A percentile compares a stretch with the other conserved stretches of the same genome.
Evolutionary conservation across 169 alveolate genomes (phyloP).

Genomic region (Eimeria necatrix): DNA sequence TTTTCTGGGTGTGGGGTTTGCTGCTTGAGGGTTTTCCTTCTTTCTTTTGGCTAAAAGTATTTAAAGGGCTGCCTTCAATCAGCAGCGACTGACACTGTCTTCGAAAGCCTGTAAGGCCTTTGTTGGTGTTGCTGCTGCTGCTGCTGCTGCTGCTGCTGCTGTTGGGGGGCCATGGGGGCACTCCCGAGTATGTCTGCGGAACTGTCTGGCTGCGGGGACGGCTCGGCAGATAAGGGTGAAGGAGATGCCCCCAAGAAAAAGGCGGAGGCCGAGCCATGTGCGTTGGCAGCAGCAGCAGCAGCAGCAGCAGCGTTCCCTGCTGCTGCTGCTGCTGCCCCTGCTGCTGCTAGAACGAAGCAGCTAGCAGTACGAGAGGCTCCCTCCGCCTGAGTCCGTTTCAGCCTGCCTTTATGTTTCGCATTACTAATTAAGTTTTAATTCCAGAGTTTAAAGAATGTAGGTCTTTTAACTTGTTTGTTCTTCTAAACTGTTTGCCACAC

Average conservation of each 20-base stretch:
- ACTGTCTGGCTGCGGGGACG: neutral
- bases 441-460: no score
- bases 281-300: neutral
- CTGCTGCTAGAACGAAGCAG: neutral
- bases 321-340: conserved; percentile 9
- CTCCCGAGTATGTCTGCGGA: neutral
- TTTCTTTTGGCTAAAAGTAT: neutral
- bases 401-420: no score
- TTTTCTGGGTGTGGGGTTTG: neutral
- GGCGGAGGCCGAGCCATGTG: neutral
- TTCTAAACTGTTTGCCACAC: no score
- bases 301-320: neutral
- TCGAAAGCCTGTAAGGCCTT: neutral
- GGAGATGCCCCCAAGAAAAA: neutral
- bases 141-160: conserved; percentile 42
- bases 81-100: neutral
- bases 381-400: no score
- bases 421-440: no score
- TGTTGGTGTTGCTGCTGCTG: conserved; percentile 5
- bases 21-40: neutral
- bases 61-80: neutral
- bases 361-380: neutral
- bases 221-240: neutral
- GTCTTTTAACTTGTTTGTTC: no score
- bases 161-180: neutral